Evolutionary conservation across 495 filamentous ascomycete genomes (phyloP).

Genomic region (Xylaria castorea): DNA sequence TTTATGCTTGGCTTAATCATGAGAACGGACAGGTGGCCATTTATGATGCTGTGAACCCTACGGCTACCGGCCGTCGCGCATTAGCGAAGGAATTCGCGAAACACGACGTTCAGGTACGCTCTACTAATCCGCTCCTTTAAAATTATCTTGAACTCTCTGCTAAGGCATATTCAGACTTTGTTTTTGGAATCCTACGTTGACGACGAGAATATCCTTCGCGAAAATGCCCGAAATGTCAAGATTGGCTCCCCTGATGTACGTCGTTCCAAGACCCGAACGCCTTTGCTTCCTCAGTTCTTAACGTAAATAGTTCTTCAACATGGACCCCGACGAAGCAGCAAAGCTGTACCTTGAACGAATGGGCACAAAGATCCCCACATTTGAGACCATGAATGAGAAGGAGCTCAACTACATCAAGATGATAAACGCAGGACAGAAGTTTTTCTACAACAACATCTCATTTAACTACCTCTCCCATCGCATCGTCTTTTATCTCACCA

Average conservation of each 20-base stretch:
- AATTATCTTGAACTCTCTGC: slow-evolving; percentile 8
- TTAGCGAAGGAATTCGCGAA: slow-evolving; percentile 96
- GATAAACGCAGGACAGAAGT: slow-evolving; percentile 94
- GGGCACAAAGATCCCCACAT: slow-evolving; percentile 88
- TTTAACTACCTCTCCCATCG: slow-evolving; percentile 95
- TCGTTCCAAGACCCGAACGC: slow-evolving; percentile 17
- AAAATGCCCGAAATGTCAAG: slow-evolving; percentile 97
- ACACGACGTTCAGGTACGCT: slow-evolving; percentile 83
- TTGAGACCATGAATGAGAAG: slow-evolving; percentile 93
- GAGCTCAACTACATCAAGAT: slow-evolving; percentile 99
- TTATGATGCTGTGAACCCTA: slow-evolving; percentile 97
- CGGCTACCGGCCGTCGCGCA: slow-evolving; percentile 79
- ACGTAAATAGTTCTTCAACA: slow-evolving; percentile 74
- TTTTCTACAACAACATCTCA: slow-evolving; percentile 92
- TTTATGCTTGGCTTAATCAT: slow-evolving; percentile 92
- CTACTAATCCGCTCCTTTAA: neutral
- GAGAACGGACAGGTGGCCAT: slow-evolving; percentile 99
- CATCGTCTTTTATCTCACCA: slow-evolving; percentile 97
- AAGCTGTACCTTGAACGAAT: slow-evolving; percentile 90
- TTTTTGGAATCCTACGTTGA: slow-evolving; percentile 97
- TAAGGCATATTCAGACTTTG: slow-evolving; percentile 67
- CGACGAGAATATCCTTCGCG: slow-evolving; percentile 91
- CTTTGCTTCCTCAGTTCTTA: slow-evolving; percentile 30
- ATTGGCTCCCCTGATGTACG: slow-evolving; percentile 95
- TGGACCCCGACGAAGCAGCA: slow-evolving; percentile 90